Evolutionary conservation across 495 filamentous ascomycete genomes (phyloP).

Genomic region (Podospora bellae-mahoneyi): DNA sequence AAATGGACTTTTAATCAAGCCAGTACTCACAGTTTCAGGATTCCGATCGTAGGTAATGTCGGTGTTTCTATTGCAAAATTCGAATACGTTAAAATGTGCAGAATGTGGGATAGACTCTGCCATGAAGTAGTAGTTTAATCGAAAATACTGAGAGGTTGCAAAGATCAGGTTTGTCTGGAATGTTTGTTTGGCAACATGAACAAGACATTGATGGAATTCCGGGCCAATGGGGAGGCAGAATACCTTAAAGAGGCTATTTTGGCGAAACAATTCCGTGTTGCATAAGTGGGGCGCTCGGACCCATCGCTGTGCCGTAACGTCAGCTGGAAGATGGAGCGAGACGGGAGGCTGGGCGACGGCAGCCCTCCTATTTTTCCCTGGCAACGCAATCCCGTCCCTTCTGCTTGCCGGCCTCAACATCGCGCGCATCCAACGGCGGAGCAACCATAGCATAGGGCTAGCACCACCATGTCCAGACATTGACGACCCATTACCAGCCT

Average conservation of each 20-base stretch:
- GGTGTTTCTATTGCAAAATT: too few species aligned
- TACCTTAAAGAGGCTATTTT: neutral
- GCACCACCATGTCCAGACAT: slow-evolving; percentile 5
- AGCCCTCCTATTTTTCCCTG: slow-evolving; percentile 27
- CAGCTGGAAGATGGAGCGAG: neutral
- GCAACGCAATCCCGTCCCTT: slow-evolving; percentile 24
- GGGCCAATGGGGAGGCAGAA: neutral
- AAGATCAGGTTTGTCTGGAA: neutral
- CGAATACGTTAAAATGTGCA: too few species aligned
- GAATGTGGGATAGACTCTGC: too few species aligned
- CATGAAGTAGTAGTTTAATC: too few species aligned
- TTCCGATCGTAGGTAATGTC: too few species aligned
- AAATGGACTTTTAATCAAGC: too few species aligned
- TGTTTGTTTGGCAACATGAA: neutral
- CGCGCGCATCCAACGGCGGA: slow-evolving; percentile 26
- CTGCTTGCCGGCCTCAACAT: slow-evolving; percentile 17
- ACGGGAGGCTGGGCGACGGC: too few species aligned
- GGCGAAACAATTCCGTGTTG: neutral
- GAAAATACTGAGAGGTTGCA: too few species aligned
- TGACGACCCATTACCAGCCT: neutral
- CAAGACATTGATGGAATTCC: neutral
- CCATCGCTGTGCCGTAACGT: neutral
- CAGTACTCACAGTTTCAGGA: too few species aligned
- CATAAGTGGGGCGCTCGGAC: neutral
- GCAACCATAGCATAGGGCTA: slow-evolving; percentile 28